phyloP scores from a whole-genome alignment of 1,284 basidiomycete genomes.

The Pseudomicrostroma phylloplanum region DNA sequence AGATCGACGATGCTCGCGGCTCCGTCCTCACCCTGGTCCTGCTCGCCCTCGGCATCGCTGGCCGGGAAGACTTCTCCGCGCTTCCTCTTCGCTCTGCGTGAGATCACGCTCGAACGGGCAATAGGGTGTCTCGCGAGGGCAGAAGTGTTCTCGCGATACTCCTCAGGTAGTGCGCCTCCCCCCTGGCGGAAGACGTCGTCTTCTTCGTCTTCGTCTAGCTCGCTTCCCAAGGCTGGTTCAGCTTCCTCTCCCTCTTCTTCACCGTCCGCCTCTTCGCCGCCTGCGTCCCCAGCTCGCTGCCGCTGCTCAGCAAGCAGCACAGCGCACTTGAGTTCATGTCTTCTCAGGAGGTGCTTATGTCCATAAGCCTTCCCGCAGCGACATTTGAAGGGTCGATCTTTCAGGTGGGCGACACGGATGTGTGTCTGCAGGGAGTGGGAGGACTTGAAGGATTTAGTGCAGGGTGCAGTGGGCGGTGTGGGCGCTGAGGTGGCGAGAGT shows the following conservation, averaged over 20 bases:
- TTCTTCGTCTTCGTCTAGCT: neutral
- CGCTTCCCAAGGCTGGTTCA: neutral
- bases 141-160: neutral
- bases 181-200: neutral
- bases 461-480: neutral
- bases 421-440: neutral
- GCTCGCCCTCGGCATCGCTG: too few relatives aligned
- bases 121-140: too few relatives aligned
- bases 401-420: conserved; percentile 6
- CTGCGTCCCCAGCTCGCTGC: neutral
- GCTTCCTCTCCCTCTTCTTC: neutral
- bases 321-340: conserved; percentile 1
- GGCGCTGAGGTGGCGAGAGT: neutral
- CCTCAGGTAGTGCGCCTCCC: neutral
- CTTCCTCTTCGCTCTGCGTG: neutral
- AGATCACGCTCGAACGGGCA: neutral
- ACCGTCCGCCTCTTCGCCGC: neutral
- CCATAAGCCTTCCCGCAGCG: neutral
- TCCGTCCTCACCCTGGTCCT: too few relatives aligned
- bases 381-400: neutral
- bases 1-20: neutral
- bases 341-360: neutral
- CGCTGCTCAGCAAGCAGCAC: neutral
- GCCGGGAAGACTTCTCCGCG: neutral
- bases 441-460: conserved; percentile 1